Evolutionary conservation across 2,329 filamentous ascomycete genomes (phyloP), one percentile per base, ranked within the genome.

Genomic region (Aspergillus puulaauensis): DNA sequence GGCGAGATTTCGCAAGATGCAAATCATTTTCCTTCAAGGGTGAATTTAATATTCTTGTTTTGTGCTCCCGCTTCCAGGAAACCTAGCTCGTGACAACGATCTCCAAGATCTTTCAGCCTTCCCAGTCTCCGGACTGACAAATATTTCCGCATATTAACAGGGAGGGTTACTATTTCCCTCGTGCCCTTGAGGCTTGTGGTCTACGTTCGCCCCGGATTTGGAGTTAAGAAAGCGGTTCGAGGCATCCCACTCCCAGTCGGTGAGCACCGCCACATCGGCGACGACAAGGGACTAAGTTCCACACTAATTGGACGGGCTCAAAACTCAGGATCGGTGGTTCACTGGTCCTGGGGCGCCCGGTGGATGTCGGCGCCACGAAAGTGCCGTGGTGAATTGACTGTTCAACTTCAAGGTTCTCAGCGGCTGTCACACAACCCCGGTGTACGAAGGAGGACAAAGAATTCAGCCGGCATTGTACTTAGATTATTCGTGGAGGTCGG

Each of bases 261-360:
- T 31, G 27, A 39, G 52, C 52, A 55, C 57, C 52, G 52, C 52
- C 52, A 55, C 53, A 56, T 27, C 48, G 57, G 37, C 46, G 46
- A 43, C 31, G 24, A n/a, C 15, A 54, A 37, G 11, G 43, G 14
- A 46, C 50, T 31, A 23, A 37, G 6, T 23, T 9, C 9, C 24
- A 19, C 35, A 46, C 23, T 52, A 47, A 52, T 44, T 52, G 50
- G 56, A 41, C 44, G 5, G 39, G 49, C 48, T 56, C 15, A 9
- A 45, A 15, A 50, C 33, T 50, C 33, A 44, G 46, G 27, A 48
- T 58, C 56, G 51, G 45, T 48, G 37, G 35, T 53, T 57, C 44
- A 24, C 41, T 47, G 54, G 54, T 52, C 31, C 41, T 51, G 47
- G 54, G 47, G 41, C 27, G 47, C 31, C 31, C 17, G 33, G 46